These are phyloP conservation scores for Alloteropsis semialata DNA, from an alignment of 176 grass and related monocot genomes.

Conservation along the genomic window DNA sequence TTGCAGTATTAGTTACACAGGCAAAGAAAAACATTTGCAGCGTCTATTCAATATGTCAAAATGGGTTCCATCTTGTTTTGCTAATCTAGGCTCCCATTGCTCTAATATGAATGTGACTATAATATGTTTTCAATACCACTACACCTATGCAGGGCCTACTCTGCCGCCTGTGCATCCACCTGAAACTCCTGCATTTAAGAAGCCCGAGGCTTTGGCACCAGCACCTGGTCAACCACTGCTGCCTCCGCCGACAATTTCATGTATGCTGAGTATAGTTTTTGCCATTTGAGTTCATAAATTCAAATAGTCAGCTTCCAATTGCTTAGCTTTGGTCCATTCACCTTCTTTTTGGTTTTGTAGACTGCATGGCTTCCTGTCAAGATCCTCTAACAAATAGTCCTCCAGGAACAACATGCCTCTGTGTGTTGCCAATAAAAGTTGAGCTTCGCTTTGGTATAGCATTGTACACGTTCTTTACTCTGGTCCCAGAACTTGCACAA, in stretches of 20 bases:
- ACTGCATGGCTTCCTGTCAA: constrained; percentile 60
- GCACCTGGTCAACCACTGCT: constrained; percentile 42
- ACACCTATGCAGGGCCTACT: constrained; percentile 50
- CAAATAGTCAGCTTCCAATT: constrained; percentile 1
- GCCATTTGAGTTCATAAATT: constrained; percentile 19
- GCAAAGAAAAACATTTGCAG: constrained; percentile 12
- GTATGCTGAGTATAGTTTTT: constrained; percentile 45
- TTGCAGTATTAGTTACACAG: constrained; percentile 5
- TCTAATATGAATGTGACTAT: neutral
- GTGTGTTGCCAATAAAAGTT: constrained; percentile 87
- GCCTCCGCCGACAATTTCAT: constrained; percentile 66
- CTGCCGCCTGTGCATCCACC: constrained; percentile 40
- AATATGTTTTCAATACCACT: constrained; percentile 20
- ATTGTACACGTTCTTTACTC: constrained; percentile 79
- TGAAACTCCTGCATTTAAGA: constrained; percentile 30
- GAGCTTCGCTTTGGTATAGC: constrained; percentile 74
- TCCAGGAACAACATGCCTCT: constrained; percentile 68
- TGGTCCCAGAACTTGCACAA: constrained; percentile 73
- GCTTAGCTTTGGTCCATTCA: constrained; percentile 26
- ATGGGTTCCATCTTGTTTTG: constrained; percentile 18
- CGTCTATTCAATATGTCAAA: constrained; percentile 30
- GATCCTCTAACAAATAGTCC: constrained; percentile 82
- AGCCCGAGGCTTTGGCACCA: constrained; percentile 46
- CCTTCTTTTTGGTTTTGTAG: constrained; percentile 38
- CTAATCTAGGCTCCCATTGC: neutral